phyloP scores from a whole-genome alignment of 78 protist species.

The Monocercomonoides exilis region DNA sequence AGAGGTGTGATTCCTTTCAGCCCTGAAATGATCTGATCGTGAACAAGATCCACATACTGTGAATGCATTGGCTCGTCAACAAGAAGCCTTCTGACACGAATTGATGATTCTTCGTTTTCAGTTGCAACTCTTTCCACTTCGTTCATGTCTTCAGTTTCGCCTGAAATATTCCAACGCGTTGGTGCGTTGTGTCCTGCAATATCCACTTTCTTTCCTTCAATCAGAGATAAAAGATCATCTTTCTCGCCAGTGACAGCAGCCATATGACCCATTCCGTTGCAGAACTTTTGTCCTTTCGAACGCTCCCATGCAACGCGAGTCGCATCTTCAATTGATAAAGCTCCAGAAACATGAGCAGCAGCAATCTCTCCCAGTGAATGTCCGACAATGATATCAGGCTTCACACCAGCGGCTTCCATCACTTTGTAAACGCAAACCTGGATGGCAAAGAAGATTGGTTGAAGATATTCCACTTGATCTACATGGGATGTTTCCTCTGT shows the following conservation, averaged over 20 bases:
- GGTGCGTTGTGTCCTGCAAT: slow-evolving; percentile 5
- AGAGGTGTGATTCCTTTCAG: background rate
- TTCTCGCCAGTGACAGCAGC: background rate
- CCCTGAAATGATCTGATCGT: background rate
- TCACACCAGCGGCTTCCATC: background rate
- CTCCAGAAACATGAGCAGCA: slow-evolving; percentile 42
- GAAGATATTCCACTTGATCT: background rate
- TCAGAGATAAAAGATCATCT: background rate
- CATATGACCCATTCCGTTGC: background rate
- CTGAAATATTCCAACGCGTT: background rate
- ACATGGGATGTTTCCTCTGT: background rate
- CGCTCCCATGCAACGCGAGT: slow-evolving; percentile 8
- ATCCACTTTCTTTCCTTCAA: background rate
- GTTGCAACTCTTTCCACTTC: too few relatives aligned
- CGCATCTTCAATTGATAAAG: slow-evolving; percentile 20
- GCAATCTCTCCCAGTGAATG: slow-evolving; percentile 50
- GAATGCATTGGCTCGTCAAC: background rate
- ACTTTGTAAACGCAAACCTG: slow-evolving; percentile 29
- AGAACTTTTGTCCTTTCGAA: background rate
- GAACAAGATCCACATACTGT: background rate
- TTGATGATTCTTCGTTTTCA: background rate
- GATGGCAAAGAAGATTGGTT: slow-evolving; percentile 44
- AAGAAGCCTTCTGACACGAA: background rate
- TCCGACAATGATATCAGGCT: slow-evolving; percentile 32
- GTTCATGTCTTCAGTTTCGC: background rate